A percentile compares a stretch with the other conserved stretches of the same genome.
Evolutionary conservation across 1,284 basidiomycete genomes (phyloP).

Genomic region (Xanthoconium separans): DNA sequence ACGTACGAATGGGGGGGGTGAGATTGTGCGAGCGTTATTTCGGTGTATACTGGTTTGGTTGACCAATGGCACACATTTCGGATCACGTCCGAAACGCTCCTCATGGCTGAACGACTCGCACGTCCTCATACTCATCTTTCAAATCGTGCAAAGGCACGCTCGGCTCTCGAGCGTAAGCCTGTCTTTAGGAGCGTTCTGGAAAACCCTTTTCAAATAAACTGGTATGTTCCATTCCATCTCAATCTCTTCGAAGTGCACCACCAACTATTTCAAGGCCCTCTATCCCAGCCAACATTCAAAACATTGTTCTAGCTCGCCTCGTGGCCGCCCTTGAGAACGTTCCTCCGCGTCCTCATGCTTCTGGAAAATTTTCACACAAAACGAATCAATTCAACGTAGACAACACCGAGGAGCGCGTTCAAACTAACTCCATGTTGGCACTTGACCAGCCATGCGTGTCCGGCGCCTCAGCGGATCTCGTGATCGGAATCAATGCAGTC

Average conservation of each 20-base stretch:
- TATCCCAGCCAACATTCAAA: conserved; percentile 63
- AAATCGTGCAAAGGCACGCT: conserved; percentile 55
- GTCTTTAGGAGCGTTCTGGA: conserved; percentile 70
- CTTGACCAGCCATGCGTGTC: not conserved
- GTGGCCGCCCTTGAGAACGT: conserved; percentile 43
- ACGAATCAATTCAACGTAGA: not conserved
- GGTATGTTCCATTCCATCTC: conserved; percentile 41
- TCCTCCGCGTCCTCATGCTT: conserved; percentile 11
- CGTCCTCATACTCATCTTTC: conserved; percentile 54
- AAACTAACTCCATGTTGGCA: not conserved
- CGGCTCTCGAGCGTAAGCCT: conserved; percentile 45
- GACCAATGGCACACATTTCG: too few species aligned
- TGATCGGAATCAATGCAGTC: conserved; percentile 78
- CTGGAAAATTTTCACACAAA: conserved; percentile 7
- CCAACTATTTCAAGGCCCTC: conserved; percentile 53
- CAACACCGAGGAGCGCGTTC: conserved; percentile 6
- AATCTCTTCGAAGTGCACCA: not conserved
- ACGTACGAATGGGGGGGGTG: not conserved
- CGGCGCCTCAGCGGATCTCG: conserved; percentile 41
- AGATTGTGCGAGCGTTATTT: too few species aligned
- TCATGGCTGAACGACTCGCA: conserved; percentile 45
- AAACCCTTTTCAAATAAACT: conserved; percentile 69
- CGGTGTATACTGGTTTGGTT: too few species aligned
- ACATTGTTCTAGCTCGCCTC: conserved; percentile 50
- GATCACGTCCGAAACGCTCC: not conserved